Percentiles rank a stretch among this genome's conserved stretches.
Conservation (phyloP, 768 basidiomycete genomes). For the Trametes gibbosa region DNA sequence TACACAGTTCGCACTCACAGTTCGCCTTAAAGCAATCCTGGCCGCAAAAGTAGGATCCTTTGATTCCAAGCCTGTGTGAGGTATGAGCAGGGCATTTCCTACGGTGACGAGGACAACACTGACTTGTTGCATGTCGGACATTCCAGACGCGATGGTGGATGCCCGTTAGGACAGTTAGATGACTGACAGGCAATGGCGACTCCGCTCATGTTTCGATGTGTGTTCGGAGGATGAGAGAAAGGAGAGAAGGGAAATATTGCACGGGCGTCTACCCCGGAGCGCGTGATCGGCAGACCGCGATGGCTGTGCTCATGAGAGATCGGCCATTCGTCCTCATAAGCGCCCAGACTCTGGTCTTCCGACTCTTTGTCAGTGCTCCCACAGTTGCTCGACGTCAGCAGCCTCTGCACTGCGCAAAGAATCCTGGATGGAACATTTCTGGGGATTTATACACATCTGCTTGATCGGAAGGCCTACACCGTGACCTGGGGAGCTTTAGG, state of each 20-base stretch:
- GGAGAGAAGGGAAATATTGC: slow-evolving; percentile 1
- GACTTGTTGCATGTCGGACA: slow-evolving; percentile 95
- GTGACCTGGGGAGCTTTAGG: too few species aligned
- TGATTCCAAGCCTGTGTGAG: slow-evolving; percentile 64
- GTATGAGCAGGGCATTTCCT: slow-evolving; percentile 17
- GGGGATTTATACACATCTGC: too few species aligned
- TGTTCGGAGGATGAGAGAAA: neutral
- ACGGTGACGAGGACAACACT: slow-evolving; percentile 24
- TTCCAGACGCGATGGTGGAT: slow-evolving; percentile 83
- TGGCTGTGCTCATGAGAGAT: neutral
- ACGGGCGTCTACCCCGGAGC: neutral
- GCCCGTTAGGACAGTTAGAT: slow-evolving; percentile 68
- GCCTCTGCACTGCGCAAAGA: too few species aligned
- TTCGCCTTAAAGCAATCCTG: slow-evolving; percentile 96
- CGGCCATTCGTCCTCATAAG: too few species aligned
- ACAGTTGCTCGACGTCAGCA: too few species aligned
- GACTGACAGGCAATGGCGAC: slow-evolving; percentile 60
- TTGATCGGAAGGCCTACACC: too few species aligned
- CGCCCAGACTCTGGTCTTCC: too few species aligned
- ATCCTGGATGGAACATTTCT: too few species aligned
- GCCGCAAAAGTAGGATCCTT: slow-evolving; percentile 86
- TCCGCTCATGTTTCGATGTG: slow-evolving; percentile 31
- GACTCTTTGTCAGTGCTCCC: too few species aligned
- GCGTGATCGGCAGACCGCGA: neutral
- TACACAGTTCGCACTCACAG: slow-evolving; percentile 54